phyloP scores from a whole-genome alignment of 1,139 yeast species.

The Sugiyamaella grinbergsii region DNA sequence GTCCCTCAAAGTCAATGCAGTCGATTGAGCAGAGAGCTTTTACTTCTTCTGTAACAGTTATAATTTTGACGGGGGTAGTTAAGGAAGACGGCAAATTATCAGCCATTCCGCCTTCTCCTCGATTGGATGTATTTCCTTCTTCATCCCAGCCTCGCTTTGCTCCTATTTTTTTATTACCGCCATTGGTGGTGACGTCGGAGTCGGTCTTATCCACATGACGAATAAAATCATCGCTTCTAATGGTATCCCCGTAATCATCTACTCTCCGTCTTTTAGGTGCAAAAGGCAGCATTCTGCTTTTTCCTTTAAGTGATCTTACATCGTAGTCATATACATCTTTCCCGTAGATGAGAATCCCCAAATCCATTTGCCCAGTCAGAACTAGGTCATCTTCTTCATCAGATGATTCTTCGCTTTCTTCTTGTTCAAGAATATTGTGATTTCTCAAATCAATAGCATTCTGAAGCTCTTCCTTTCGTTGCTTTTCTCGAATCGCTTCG shows the following conservation, averaged over 20 bases:
- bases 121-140: background rate
- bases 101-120: conserved; percentile 30
- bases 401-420: conserved; percentile 42
- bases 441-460: conserved; percentile 60
- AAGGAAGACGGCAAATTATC: conserved; percentile 40
- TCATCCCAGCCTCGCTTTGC: conserved; percentile 44
- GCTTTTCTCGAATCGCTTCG: conserved; percentile 39
- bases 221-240: conserved; percentile 65
- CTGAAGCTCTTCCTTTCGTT: conserved; percentile 53
- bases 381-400: conserved; percentile 40
- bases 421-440: conserved; percentile 54
- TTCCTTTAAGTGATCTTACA: conserved; percentile 60
- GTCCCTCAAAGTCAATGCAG: conserved; percentile 79
- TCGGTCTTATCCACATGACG: conserved; percentile 28
- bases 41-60: conserved; percentile 45
- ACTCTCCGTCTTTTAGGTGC: conserved; percentile 56
- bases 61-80: conserved; percentile 56
- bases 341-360: conserved; percentile 41
- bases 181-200: conserved; percentile 12
- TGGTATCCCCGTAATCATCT: conserved; percentile 85
- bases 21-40: conserved; percentile 69
- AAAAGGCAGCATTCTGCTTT: conserved; percentile 79
- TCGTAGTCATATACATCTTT: conserved; percentile 58
- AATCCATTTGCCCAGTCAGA: conserved; percentile 37
- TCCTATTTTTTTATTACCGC: conserved; percentile 38